These are phyloP conservation scores for Ochromonas danica DNA, from an alignment of 108 stramenopile genomes.

Conservation along the genomic window DNA sequence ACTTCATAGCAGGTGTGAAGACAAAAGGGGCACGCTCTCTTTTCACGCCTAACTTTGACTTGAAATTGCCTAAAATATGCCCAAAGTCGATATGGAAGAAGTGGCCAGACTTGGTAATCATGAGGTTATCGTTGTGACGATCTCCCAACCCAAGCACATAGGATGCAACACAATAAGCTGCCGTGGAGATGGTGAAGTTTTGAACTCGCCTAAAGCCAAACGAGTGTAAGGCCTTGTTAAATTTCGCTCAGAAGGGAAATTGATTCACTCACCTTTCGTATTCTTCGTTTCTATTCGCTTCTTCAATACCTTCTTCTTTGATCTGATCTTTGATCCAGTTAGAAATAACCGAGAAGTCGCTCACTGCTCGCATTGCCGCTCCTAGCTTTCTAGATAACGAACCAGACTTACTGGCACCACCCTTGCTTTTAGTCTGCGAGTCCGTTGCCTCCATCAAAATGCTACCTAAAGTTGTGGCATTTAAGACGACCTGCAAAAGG, in stretches of 20 bases:
- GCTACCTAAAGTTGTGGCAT: constrained; percentile 12
- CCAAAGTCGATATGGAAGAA: constrained; percentile 71
- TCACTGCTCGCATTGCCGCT: constrained; percentile 1
- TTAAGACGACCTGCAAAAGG: constrained; percentile 24
- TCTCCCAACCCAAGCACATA: constrained; percentile 67
- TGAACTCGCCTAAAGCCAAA: constrained; percentile 7
- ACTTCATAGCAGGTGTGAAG: constrained; percentile 48
- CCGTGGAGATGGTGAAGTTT: constrained; percentile 44
- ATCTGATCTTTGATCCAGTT: constrained; percentile 28
- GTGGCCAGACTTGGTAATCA: constrained; percentile 57
- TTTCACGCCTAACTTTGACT: constrained; percentile 53
- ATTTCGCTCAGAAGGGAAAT: neutral
- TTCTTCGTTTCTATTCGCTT: neutral
- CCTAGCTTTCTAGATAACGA: constrained; percentile 6
- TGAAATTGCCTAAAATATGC: constrained; percentile 58
- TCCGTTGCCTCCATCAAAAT: constrained; percentile 38
- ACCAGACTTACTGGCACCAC: neutral
- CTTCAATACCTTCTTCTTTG: neutral
- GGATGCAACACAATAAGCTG: constrained; percentile 66
- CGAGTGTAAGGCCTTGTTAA: neutral
- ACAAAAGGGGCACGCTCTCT: constrained; percentile 52
- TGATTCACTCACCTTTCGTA: constrained; percentile 25
- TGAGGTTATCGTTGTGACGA: constrained; percentile 69
- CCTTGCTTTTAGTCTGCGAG: neutral
- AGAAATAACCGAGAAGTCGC: neutral